These are phyloP conservation scores for Medicago arabica DNA, from an alignment of 306 rosid species.

Conservation along the genomic window DNA sequence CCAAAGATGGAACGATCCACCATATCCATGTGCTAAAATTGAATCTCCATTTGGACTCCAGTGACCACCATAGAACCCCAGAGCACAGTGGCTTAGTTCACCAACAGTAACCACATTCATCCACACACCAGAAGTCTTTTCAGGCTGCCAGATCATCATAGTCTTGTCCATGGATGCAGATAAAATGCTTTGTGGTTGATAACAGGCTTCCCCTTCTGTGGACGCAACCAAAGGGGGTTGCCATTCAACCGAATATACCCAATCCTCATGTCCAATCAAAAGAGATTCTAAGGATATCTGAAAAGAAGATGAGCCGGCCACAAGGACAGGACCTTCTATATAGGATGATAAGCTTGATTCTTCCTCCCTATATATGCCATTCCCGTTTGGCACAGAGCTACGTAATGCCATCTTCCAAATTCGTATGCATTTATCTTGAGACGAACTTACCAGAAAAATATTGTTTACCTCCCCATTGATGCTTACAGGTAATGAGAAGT, in stretches of 20 bases:
- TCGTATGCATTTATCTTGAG: slow-evolving; percentile 91
- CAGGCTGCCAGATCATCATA: slow-evolving; percentile 99
- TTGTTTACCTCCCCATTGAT: slow-evolving; percentile 57
- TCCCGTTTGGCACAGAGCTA: slow-evolving; percentile 49
- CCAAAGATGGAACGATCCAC: slow-evolving; percentile 99
- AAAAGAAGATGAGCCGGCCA: slow-evolving; percentile 71
- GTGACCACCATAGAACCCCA: slow-evolving; percentile 96
- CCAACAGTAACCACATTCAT: slow-evolving; percentile 99
- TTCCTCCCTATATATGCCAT: slow-evolving; percentile 51
- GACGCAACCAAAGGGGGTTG: slow-evolving; percentile 72
- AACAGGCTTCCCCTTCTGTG: slow-evolving; percentile 52
- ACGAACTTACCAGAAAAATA: slow-evolving; percentile 86
- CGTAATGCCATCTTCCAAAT: slow-evolving; percentile 78
- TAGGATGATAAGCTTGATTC: slow-evolving; percentile 80
- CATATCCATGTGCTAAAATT: slow-evolving; percentile 94
- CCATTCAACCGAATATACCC: slow-evolving; percentile 97
- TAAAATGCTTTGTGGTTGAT: slow-evolving; percentile 85
- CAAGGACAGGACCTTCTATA: slow-evolving; percentile 87
- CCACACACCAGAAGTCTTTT: slow-evolving; percentile 91
- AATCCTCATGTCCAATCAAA: slow-evolving; percentile 94
- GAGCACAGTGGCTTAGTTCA: slow-evolving; percentile 93
- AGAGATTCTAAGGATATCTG: slow-evolving; percentile 95
- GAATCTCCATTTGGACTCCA: slow-evolving; percentile 91
- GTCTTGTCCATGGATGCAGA: slow-evolving; percentile 99
- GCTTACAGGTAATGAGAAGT: slow-evolving; percentile 78